Evolutionary conservation across 1,284 basidiomycete species (phyloP), one percentile per base, ranked within the genome.

Genomic region (Cryptococcus sp.): DNA sequence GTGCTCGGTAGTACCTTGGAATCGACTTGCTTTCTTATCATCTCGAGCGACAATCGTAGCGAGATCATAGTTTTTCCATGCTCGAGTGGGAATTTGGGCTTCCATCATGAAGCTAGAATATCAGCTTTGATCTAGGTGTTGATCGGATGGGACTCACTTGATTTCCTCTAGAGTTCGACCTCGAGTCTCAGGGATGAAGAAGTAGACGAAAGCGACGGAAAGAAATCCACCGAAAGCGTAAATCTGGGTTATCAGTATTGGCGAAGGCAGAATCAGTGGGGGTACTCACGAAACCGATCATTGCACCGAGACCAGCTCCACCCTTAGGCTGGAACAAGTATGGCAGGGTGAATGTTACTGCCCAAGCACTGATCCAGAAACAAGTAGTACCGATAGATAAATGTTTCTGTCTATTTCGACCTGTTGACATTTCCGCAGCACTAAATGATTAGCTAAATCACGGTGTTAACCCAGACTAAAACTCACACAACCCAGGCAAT

Each of bases 341-440:
- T 2, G 75, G 74, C 7, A 77, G 58, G 23, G 75, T 77, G 58
- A 78, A 77, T 4, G 78, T 78, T 45, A 78, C 76, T 15, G 65
- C 75, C 72, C 74, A 79, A 3, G 79, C 78, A 45, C 65, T 62
- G 33, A 79, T 61, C 78, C 78, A 80, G 76, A 80, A 80, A 41
- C 66, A 65, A 6, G 77, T 77, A 8, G 78, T 79, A 43, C 76
- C 77, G 53, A 79, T 64, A 31, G 71, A 72, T 67, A 79, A 74
- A 63, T 78, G 74, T 66, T 78, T 79, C 57, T 75, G 76, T 54
- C 76, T 67, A 63, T 78, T 78, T 60, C 72, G 66, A 35, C 78
- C 77, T 10, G 71, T 67, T 0, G 72, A 71, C 50, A 78, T 64
- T 58, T 77, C 76, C 35, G 71, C 68, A 4, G 76, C 76, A 36